Conservation (phyloP, 371 early-diverging fungal genomes). For the Umbelopsis sp. region DNA sequence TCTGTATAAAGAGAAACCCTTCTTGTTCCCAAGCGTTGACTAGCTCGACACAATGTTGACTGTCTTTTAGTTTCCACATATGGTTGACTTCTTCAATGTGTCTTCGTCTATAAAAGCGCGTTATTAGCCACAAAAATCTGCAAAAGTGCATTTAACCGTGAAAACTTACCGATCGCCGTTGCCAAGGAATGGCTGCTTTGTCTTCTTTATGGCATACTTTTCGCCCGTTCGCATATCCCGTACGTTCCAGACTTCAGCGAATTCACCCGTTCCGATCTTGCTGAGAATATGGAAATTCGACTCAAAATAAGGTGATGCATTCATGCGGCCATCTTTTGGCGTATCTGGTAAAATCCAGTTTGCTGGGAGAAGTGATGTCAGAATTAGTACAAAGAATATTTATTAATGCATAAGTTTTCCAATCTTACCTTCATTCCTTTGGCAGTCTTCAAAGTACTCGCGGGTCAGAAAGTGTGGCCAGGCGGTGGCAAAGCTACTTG, state of each 20-base stretch:
- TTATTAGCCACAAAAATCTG: no score
- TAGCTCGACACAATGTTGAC: constrained; percentile 70
- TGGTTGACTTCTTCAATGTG: constrained; percentile 83
- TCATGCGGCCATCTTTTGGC: neutral
- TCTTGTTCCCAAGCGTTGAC: constrained; percentile 90
- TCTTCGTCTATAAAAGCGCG: constrained; percentile 41
- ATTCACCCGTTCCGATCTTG: constrained; percentile 75
- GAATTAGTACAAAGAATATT: neutral
- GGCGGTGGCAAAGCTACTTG: constrained; percentile 27
- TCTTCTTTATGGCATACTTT: constrained; percentile 80
- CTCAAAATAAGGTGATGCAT: constrained; percentile 34
- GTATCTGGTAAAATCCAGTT: neutral
- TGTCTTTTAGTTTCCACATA: constrained; percentile 64
- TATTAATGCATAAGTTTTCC: neutral
- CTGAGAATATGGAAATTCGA: constrained; percentile 30
- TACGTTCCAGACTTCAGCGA: constrained; percentile 78
- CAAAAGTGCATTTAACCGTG: no score
- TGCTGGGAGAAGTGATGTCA: neutral
- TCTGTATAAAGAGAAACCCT: constrained; percentile 85
- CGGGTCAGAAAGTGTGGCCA: constrained; percentile 39
- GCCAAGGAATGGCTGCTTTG: constrained; percentile 69
- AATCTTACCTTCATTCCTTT: constrained; percentile 7
- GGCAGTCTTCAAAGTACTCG: constrained; percentile 35
- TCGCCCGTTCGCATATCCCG: constrained; percentile 57
- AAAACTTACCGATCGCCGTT: constrained; percentile 52